These are phyloP conservation scores for Coix lacrymajobi DNA, from an alignment of 176 grass and related monocot species.

Conservation along the genomic window DNA sequence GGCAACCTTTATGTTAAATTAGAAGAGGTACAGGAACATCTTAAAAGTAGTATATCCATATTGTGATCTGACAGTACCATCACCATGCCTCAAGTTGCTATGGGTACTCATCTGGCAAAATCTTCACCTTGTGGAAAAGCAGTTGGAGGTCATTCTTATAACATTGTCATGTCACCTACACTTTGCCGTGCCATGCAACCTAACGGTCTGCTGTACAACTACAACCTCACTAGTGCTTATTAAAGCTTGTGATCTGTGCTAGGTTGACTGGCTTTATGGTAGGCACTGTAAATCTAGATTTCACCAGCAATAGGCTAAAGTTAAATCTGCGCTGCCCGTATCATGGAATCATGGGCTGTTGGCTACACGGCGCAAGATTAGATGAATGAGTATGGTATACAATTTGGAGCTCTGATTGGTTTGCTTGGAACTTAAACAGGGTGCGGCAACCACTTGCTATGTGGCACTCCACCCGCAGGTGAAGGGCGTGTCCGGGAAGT, in stretches of 20 bases:
- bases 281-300: not conserved
- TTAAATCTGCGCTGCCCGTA: not conserved
- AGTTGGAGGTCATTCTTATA: not conserved
- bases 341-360: not conserved
- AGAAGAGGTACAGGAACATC: not conserved
- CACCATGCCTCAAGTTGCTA: not conserved
- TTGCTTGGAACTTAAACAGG: constrained; percentile 35
- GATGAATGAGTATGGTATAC: not conserved
- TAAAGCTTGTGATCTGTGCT: not conserved
- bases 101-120: not conserved
- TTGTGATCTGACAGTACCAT: not conserved
- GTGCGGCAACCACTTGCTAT: constrained; percentile 88
- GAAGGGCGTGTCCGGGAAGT: constrained; percentile 59
- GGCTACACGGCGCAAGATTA: not conserved
- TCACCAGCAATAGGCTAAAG: not conserved
- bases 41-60: not conserved
- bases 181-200: not conserved
- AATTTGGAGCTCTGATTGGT: not conserved
- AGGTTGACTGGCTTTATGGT: not conserved
- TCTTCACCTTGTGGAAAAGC: not conserved
- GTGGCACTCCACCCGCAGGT: constrained; percentile 65
- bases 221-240: not conserved
- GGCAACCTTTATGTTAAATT: not conserved
- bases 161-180: not conserved
- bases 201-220: not conserved